These are phyloP conservation scores for Otatea glauca DNA, from an alignment of 176 grass and related monocot species.

Conservation along the genomic window DNA sequence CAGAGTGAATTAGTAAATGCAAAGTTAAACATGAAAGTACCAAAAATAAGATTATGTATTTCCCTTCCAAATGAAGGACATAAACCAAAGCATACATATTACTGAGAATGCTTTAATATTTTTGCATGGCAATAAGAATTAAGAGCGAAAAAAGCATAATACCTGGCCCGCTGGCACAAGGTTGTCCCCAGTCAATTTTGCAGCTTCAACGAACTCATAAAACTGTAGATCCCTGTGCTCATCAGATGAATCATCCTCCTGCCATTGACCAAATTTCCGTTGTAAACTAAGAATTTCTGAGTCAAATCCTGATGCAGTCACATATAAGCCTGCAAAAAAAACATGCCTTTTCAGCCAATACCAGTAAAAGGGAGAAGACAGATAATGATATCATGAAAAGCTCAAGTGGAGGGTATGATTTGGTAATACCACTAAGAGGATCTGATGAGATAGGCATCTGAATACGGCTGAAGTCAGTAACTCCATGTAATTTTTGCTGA, in stretches of 20 bases:
- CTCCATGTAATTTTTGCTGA: conserved; percentile 62
- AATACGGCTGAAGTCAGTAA: conserved; percentile 81
- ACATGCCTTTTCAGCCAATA: conserved; percentile 35
- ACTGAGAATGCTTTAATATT: neutral
- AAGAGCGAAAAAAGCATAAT: conserved; percentile 29
- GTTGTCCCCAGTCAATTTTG: conserved; percentile 80
- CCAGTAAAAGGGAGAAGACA: conserved; percentile 19
- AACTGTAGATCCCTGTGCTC: conserved; percentile 68
- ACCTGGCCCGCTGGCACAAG: conserved; percentile 86
- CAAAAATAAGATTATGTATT: neutral
- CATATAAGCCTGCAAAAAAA: conserved; percentile 77
- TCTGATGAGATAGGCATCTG: conserved; percentile 69
- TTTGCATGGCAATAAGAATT: neutral
- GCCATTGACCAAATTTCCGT: conserved; percentile 93
- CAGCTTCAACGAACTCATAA: conserved; percentile 95
- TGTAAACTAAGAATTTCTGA: conserved; percentile 86
- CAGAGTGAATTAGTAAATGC: conserved; percentile 1
- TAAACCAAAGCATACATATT: conserved; percentile 28
- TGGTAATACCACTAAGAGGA: conserved; percentile 76
- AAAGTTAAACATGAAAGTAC: conserved; percentile 5
- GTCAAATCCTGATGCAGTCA: conserved; percentile 71
- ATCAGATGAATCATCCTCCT: conserved; percentile 61
- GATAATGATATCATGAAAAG: conserved; percentile 20
- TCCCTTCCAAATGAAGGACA: conserved; percentile 13
- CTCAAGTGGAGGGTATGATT: conserved; percentile 37